These are phyloP conservation scores for Poronia punctata DNA, from an alignment of 495 filamentous ascomycete genomes.

Conservation along the genomic window DNA sequence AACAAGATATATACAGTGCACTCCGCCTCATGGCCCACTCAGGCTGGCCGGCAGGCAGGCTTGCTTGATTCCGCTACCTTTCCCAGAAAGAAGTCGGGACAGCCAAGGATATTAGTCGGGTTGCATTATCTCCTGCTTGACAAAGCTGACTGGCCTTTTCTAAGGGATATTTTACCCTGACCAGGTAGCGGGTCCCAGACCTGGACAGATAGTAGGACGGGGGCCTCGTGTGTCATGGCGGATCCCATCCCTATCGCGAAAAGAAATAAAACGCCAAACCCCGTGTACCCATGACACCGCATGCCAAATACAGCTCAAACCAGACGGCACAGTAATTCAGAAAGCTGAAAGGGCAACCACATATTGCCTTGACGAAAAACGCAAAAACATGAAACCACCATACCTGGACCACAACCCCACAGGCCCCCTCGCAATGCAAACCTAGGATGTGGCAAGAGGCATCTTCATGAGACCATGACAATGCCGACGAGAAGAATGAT, in stretches of 20 bases:
- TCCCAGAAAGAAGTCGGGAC: constrained; percentile 6
- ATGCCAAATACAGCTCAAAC: no score
- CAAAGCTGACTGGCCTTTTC: neutral
- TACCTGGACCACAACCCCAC: no score
- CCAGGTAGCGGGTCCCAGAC: no score
- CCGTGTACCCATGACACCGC: no score
- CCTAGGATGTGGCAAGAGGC: neutral
- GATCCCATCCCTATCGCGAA: no score
- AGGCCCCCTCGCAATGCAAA: no score
- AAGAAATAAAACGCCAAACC: no score
- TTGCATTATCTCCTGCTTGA: neutral
- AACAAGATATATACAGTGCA: constrained; percentile 9
- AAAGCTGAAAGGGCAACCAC: no score
- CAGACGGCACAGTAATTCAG: no score
- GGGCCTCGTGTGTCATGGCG: neutral
- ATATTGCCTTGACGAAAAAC: no score
- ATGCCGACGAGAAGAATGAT: constrained; percentile 13
- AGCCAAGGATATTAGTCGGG: constrained; percentile 1
- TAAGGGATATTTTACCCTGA: neutral
- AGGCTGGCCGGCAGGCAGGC: neutral
- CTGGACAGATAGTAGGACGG: constrained; percentile 1
- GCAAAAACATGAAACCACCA: no score
- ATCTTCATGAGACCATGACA: neutral
- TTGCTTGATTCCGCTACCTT: neutral
- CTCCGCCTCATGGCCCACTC: constrained; percentile 1